Conservation (phyloP, 139 green algal genomes). For the Chlorella sp. region DNA sequence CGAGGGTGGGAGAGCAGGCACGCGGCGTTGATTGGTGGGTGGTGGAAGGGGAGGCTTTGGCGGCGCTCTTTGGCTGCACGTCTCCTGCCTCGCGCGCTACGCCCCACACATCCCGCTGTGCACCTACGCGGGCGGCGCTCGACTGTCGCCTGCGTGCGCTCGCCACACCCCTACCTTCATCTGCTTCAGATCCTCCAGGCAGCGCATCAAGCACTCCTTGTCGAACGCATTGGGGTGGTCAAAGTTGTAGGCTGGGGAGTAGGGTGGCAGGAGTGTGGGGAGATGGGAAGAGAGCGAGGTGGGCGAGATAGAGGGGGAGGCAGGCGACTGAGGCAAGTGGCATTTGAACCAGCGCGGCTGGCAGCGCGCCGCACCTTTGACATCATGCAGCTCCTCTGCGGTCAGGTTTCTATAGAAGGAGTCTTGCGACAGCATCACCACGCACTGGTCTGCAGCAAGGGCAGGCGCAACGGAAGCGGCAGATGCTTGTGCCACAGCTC, state of each 20-base stretch:
- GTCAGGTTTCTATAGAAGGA: slow-evolving; percentile 90
- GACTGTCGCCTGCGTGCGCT: too few relatives aligned
- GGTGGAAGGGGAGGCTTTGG: too few relatives aligned
- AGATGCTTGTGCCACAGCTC: too few relatives aligned
- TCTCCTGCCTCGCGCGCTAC: too few relatives aligned
- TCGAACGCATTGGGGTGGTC: slow-evolving; percentile 93
- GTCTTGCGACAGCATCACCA: slow-evolving; percentile 92
- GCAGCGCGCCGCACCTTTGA: slow-evolving; percentile 30
- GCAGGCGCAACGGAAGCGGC: neutral
- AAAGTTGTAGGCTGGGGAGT: slow-evolving; percentile 88
- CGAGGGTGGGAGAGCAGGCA: slow-evolving; percentile 39
- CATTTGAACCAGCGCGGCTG: too few relatives aligned
- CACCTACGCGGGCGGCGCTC: too few relatives aligned
- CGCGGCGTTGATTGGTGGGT: too few relatives aligned
- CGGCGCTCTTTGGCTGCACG: too few relatives aligned
- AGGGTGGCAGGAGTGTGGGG: too few relatives aligned
- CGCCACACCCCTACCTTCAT: too few relatives aligned
- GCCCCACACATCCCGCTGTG: too few relatives aligned
- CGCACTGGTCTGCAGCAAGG: slow-evolving; percentile 72
- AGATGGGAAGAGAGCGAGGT: neutral
- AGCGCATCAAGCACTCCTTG: slow-evolving; percentile 63
- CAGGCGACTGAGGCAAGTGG: too few relatives aligned
- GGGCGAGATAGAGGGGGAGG: neutral
- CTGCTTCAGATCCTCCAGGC: slow-evolving; percentile 53
- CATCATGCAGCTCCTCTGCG: slow-evolving; percentile 66